Percentiles rank a stretch among this genome's conserved stretches.
Conservation (phyloP, 1,284 basidiomycete genomes). For the Cutaneotrichosporon arboriforme region DNA sequence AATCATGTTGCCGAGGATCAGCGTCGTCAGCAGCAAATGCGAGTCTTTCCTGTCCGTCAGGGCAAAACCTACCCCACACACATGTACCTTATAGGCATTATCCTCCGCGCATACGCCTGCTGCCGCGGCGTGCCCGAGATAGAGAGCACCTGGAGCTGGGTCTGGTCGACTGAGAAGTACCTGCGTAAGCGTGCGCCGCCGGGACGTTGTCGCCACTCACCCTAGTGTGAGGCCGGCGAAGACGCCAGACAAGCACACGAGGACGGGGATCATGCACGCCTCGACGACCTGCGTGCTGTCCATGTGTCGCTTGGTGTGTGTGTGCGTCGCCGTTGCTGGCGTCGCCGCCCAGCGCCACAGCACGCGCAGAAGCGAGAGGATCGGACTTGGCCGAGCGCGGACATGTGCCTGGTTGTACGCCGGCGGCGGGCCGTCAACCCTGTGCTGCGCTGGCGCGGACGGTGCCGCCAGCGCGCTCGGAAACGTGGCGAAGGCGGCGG, state of each 20-base stretch:
- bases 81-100: constrained; percentile 74
- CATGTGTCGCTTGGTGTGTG: constrained; percentile 3
- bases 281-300: constrained; percentile 23
- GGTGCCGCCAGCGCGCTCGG: neutral
- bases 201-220: constrained; percentile 16
- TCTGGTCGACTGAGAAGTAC: constrained; percentile 90
- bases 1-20: constrained; percentile 80
- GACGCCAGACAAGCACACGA: constrained; percentile 55
- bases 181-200: constrained; percentile 46
- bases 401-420: neutral
- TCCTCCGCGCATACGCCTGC: constrained; percentile 71
- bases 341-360: neutral
- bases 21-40: constrained; percentile 73
- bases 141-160: constrained; percentile 78
- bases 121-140: constrained; percentile 78
- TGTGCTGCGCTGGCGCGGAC: neutral
- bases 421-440: neutral
- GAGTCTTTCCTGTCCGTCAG: constrained; percentile 57
- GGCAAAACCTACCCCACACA: constrained; percentile 1
- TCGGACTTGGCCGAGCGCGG: neutral
- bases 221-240: constrained; percentile 55
- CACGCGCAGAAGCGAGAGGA: neutral
- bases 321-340: neutral
- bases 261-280: constrained; percentile 55
- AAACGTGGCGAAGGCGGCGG: too few relatives aligned